These are phyloP conservation scores for Talaromyces sp. DNA, from an alignment of 2,329 filamentous ascomycete genomes.

Conservation along the genomic window DNA sequence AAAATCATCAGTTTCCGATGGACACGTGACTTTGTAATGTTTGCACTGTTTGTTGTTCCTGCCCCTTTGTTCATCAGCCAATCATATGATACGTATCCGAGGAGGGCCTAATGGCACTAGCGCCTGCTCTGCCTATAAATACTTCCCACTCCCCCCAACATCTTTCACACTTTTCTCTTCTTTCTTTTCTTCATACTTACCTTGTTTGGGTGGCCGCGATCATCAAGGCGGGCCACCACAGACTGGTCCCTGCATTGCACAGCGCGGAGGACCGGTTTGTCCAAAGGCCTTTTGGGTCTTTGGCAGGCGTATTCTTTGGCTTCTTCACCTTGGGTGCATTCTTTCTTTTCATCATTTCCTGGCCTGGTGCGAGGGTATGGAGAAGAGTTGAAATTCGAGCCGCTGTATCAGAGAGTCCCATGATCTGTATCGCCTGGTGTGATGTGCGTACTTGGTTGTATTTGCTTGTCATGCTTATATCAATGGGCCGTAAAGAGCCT, in stretches of 20 bases:
- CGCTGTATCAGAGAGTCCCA: no score
- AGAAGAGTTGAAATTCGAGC: slow-evolving; percentile 27
- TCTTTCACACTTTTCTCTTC: slow-evolving; percentile 30
- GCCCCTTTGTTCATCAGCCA: slow-evolving; percentile 17
- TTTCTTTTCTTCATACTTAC: slow-evolving; percentile 52
- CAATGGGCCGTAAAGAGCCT: no score
- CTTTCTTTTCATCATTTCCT: slow-evolving; percentile 43
- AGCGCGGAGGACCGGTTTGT: slow-evolving; percentile 51
- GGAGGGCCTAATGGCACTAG: slow-evolving; percentile 22
- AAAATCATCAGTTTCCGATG: slow-evolving; percentile 11
- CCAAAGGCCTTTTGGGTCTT: slow-evolving; percentile 50
- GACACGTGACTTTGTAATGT: slow-evolving; percentile 26
- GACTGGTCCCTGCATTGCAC: slow-evolving; percentile 57
- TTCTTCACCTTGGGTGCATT: slow-evolving; percentile 29
- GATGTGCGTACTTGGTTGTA: no score
- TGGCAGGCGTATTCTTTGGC: slow-evolving; percentile 52
- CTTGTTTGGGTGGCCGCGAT: slow-evolving; percentile 50
- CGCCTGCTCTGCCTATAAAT: slow-evolving; percentile 27
- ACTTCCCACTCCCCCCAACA: slow-evolving; percentile 23
- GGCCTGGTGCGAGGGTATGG: slow-evolving; percentile 35
- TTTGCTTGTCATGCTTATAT: no score
- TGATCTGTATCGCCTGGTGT: no score
- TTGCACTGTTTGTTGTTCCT: slow-evolving; percentile 12
- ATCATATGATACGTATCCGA: slow-evolving; percentile 23
- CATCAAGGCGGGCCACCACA: slow-evolving; percentile 46